Evolutionary conservation across 495 filamentous ascomycete species (phyloP), one percentile per base, ranked within the genome.

Genomic region (Xylaria cubensis): DNA sequence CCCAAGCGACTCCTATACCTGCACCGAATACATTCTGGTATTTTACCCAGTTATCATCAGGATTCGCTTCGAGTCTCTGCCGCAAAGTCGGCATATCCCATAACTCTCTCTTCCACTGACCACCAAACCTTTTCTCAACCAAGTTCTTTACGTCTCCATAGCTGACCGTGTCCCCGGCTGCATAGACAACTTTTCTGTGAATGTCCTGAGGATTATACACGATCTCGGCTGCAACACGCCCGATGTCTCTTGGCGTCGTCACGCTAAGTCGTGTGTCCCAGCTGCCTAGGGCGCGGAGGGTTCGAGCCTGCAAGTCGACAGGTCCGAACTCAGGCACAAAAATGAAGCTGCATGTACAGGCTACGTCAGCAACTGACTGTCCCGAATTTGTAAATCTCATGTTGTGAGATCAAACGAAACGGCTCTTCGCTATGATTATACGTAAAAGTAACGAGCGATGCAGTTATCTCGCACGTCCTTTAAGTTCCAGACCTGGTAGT

Each of bases 11-110:
- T 2, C 90, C 90, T 13, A 76, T 78, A 4, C 88, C 87, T 55
- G 83, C 79, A 0, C 85, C 89, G 84, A 91, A 93, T 7, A 89
- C 84, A 56, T 84, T 79, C 72, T 87, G 77, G 76, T 93, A 92
- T 80, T 88, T 91, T 53, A 82, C 75, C 75, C 90, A 76, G 46
- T 71, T 64, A 77, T 89, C 83, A 17, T 78, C 82, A 2, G 87
- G 86, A 17, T 88, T 81, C 62, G 77, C 70, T 42, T 70, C 70
- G 69, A 90, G 71, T 75, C 84, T 82, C 42, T 67, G 73, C 67
- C 75, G 76, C 72, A 89, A 74, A 17, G 69, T 58, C 32, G 81
- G 76, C 55, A 82, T 72, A 41, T 77, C 83, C 82, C 84, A 85
- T 48, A 86, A 76, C 76, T 85, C 84, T 74, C 81, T 82, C 69